Evolutionary conservation across 352 stramenopile genomes (phyloP).

Genomic region (Globisporangium parvum): DNA sequence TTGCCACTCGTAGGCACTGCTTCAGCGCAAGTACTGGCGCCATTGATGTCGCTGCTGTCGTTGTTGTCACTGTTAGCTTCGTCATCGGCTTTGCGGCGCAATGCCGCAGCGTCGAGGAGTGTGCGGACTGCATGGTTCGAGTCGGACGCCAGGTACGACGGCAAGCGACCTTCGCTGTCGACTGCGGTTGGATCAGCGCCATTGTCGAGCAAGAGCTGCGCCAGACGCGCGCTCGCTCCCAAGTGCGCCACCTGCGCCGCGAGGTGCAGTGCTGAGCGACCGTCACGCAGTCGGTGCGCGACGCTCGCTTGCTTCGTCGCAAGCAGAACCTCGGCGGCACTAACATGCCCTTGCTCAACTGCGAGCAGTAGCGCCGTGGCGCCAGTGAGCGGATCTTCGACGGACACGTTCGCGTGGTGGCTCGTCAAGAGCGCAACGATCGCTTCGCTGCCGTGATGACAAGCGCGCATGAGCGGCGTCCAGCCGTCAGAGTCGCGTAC

Average conservation of each 20-base stretch:
- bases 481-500: background rate
- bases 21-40: background rate
- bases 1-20: background rate
- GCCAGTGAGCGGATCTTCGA: background rate
- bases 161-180: background rate
- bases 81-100: background rate
- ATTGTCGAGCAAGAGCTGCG: background rate
- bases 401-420: background rate
- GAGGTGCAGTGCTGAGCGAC: slow-evolving; percentile 4
- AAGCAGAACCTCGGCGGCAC: background rate
- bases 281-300: background rate
- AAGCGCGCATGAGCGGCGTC: slow-evolving; percentile 7
- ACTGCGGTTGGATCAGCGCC: background rate
- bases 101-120: background rate
- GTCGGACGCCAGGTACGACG: background rate
- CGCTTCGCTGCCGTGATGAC: background rate
- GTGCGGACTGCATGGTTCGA: background rate
- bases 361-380: slow-evolving; percentile 9
- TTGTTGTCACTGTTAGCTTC: background rate
- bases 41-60: background rate
- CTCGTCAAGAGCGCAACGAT: background rate
- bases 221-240: background rate
- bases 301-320: background rate
- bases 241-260: background rate
- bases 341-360: background rate